Conservation (phyloP, 768 basidiomycete genomes). For the Rhizopogon rudus region DNA sequence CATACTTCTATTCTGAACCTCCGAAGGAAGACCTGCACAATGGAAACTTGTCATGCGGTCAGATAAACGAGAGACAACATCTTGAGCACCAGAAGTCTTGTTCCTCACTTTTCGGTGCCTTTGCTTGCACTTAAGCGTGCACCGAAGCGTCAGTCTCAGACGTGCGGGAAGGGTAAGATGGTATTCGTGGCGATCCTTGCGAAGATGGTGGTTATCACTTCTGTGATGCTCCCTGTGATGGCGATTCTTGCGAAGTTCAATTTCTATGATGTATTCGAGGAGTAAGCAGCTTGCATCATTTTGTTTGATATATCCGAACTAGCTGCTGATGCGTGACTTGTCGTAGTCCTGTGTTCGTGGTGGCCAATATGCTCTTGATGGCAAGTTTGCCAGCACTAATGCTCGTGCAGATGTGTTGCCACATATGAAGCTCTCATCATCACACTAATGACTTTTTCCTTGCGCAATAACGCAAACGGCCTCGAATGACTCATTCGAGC, state of each 20-base stretch:
- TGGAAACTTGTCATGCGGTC: not conserved
- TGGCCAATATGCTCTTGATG: slow-evolving; percentile 79
- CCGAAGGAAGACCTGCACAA: slow-evolving; percentile 12
- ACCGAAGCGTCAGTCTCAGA: not conserved
- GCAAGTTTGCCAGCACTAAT: slow-evolving; percentile 79
- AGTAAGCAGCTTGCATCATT: slow-evolving; percentile 45
- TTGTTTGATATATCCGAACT: not conserved
- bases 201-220: slow-evolving; percentile 84
- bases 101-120: slow-evolving; percentile 34
- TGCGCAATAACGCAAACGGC: slow-evolving; percentile 79
- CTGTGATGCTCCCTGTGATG: slow-evolving; percentile 74
- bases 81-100: slow-evolving; percentile 17
- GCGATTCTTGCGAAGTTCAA: slow-evolving; percentile 54
- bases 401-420: slow-evolving; percentile 45
- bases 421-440: not conserved
- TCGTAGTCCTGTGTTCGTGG: slow-evolving; percentile 78
- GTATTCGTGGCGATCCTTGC: slow-evolving; percentile 78
- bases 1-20: slow-evolving; percentile 70
- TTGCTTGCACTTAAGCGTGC: slow-evolving; percentile 34
- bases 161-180: slow-evolving; percentile 76
- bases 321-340: not conserved
- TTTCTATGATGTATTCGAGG: slow-evolving; percentile 61
- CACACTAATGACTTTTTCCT: slow-evolving; percentile 1
- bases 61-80: not conserved
- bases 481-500: slow-evolving; percentile 81